phyloP scores from a whole-genome alignment of 2,329 filamentous ascomycete genomes.

The Penicillium sp. region DNA sequence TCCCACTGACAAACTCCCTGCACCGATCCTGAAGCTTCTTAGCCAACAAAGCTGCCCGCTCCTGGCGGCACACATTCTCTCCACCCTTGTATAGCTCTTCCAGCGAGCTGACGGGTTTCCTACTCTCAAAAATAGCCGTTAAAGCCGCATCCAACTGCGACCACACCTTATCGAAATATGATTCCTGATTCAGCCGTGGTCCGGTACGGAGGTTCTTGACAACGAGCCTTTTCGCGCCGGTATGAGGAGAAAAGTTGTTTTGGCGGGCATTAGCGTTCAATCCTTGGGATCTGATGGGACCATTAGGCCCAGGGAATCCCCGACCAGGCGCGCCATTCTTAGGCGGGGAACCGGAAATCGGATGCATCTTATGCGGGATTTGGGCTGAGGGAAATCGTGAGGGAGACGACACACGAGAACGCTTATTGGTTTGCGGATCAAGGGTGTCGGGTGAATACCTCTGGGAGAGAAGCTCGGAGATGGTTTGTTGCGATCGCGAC shows the following conservation, averaged over 20 bases:
- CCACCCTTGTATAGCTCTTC: constrained; percentile 88
- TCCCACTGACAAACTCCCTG: constrained; percentile 58
- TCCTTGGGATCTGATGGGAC: constrained; percentile 25
- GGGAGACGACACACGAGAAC: constrained; percentile 34
- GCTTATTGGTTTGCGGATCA: constrained; percentile 42
- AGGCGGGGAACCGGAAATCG: constrained; percentile 44
- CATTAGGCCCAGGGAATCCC: constrained; percentile 38
- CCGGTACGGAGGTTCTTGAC: constrained; percentile 82
- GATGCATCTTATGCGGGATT: constrained; percentile 52
- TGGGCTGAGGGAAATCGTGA: constrained; percentile 16
- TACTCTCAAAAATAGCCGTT: constrained; percentile 66
- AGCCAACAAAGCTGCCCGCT: constrained; percentile 66
- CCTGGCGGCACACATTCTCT: constrained; percentile 84
- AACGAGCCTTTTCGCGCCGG: constrained; percentile 79
- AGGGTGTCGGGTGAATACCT: constrained; percentile 22
- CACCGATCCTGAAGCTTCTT: constrained; percentile 64
- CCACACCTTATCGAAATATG: constrained; percentile 76
- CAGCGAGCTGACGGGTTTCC: constrained; percentile 66
- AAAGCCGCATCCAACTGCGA: constrained; percentile 71
- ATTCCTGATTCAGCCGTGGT: constrained; percentile 63
- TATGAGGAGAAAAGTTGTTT: constrained; percentile 65
- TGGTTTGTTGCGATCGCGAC: constrained; percentile 41
- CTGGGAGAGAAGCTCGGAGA: constrained; percentile 46
- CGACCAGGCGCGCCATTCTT: constrained; percentile 47
- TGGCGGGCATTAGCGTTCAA: constrained; percentile 36